Evolutionary conservation across 2,329 filamentous ascomycete genomes (phyloP), one percentile per base, ranked within the genome.

Genomic region (Rutstroemia sp.): DNA sequence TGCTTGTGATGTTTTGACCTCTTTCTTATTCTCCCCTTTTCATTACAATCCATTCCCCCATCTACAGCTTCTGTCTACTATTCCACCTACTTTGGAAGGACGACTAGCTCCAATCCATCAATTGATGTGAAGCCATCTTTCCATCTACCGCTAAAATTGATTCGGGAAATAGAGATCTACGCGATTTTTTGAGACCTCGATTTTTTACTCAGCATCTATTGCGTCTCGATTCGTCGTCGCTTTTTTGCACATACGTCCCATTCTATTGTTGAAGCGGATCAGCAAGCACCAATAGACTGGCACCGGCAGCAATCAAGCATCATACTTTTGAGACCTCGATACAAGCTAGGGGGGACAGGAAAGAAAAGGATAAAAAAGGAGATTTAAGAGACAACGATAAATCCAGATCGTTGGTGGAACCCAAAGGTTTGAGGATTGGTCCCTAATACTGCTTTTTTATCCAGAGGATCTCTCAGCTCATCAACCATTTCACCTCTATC

Each of bases 361-460:
- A n/a, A 41, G 18, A 18, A 41, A 41, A 18, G 18, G 46, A 47
- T 7, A 42, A 44, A 19, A 56, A n/a, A 1, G 39, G 49, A 21
- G 49, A 46, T 12, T 21, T 18, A 55, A 50, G 52, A 58, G 59
- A 58, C 58, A 59, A 39, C 63, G 51, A 56, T 47, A 49, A 41
- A 39, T 56, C 38, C n/a, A 57, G 49, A 55, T 61, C 60, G 59
- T 66, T 64, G 65, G 61, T 61, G 63, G 62, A 65, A 39, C 62
- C 60, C 63, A 68, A 70, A 23, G 68, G 67, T 70, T 70, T 70
- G 68, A 67, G 65, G 61, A 65, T 63, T 65, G 66, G 66, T 69
- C 66, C 68, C 62, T 69, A 68, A 60, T 66, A 66, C 66, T 69
- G 61, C 65, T 69, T 67, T 65, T 65, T 60, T 19, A 10, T 30